Percentiles rank a stretch among this genome's conserved stretches.
Conservation (phyloP, 768 basidiomycete species). For the Gautieria morchelliformis region DNA sequence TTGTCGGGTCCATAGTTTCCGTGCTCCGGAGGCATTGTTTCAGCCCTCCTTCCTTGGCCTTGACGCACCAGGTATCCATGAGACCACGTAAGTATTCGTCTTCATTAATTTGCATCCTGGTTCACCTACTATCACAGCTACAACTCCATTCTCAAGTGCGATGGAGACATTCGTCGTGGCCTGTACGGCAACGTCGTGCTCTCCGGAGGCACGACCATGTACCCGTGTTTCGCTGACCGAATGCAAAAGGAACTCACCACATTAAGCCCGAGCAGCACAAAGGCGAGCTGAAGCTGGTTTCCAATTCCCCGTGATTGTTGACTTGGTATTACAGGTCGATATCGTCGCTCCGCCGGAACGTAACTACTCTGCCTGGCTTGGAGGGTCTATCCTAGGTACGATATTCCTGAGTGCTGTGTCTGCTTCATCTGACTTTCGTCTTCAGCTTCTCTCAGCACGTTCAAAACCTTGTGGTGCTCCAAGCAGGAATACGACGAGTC, state of each 20-base stretch:
- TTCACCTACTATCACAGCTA: neutral
- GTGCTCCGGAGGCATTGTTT: conserved; percentile 43
- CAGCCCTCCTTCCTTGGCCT: conserved; percentile 40
- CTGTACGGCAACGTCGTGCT: conserved; percentile 34
- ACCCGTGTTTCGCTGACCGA: conserved; percentile 42
- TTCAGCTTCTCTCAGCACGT: conserved; percentile 41
- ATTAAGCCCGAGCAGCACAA: conserved; percentile 39
- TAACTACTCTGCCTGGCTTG: conserved; percentile 43
- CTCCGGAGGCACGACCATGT: conserved; percentile 43
- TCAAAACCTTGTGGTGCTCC: conserved; percentile 42
- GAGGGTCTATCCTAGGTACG: conserved; percentile 17
- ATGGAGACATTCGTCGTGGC: conserved; percentile 7
- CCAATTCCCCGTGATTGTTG: neutral
- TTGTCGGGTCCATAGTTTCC: conserved; percentile 23
- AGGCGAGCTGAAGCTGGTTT: conserved; percentile 15
- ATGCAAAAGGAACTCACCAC: conserved; percentile 46
- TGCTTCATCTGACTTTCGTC: conserved; percentile 16
- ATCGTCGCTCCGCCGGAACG: conserved; percentile 41
- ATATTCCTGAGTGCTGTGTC: neutral
- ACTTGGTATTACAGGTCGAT: conserved; percentile 23
- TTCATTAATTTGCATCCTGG: neutral
- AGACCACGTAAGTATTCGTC: conserved; percentile 28
- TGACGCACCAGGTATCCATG: conserved; percentile 41
- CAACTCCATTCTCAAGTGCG: conserved; percentile 7
- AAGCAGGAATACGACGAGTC: conserved; percentile 34